These are phyloP conservation scores for Vaccinium vitisidaea DNA, from an alignment of 148 eudicot genomes.

Conservation along the genomic window DNA sequence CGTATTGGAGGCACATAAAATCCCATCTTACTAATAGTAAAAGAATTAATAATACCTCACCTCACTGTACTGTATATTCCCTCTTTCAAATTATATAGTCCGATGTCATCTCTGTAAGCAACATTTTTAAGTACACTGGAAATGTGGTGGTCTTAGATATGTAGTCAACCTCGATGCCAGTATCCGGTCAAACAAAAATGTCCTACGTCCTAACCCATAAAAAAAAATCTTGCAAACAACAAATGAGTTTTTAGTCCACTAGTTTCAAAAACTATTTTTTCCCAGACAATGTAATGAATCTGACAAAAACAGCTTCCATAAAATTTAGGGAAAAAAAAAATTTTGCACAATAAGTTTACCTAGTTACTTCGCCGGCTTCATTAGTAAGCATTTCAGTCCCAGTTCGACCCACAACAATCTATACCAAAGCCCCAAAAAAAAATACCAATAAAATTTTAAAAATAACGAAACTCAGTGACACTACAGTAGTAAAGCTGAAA, in stretches of 20 bases:
- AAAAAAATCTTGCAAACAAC: not conserved
- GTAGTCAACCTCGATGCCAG: not conserved
- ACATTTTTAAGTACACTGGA: not conserved
- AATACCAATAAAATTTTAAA: not conserved
- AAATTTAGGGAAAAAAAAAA: not conserved
- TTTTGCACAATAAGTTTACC: conserved; percentile 33
- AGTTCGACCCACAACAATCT: conserved; percentile 92
- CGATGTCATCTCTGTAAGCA: not conserved
- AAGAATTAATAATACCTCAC: not conserved
- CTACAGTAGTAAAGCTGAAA: not conserved
- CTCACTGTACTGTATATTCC: not conserved
- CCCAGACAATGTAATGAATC: not conserved
- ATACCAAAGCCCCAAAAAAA: conserved; percentile 12
- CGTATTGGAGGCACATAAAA: not conserved
- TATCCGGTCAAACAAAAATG: not conserved
- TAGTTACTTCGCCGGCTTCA: conserved; percentile 98
- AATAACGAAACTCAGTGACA: too few relatives aligned
- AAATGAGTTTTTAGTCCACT: not conserved
- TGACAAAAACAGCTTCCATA: not conserved
- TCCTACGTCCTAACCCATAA: not conserved
- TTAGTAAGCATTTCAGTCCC: conserved; percentile 94
- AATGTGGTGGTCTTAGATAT: not conserved
- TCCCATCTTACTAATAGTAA: not conserved
- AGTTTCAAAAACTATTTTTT: not conserved
- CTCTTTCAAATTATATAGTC: not conserved